Conservation (phyloP, 176 grass and related monocot species). For the Avena sativa region DNA sequence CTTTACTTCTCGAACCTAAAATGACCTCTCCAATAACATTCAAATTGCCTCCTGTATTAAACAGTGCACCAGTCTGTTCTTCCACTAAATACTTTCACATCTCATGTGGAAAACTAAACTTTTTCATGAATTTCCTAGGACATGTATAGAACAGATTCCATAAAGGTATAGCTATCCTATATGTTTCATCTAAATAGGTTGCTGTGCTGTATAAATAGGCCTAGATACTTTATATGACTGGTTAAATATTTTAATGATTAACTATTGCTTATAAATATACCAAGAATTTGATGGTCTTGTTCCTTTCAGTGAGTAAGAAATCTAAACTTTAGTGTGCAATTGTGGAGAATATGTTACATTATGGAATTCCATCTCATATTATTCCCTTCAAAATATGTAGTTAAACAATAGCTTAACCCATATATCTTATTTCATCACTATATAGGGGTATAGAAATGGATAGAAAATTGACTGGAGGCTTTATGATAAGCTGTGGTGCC, state of each 20-base stretch:
- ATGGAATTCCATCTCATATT: neutral
- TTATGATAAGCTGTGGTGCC: neutral
- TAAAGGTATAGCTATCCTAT: neutral
- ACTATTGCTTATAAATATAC: neutral
- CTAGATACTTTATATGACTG: neutral
- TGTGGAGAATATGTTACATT: slow-evolving; percentile 1
- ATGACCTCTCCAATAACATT: slow-evolving; percentile 1
- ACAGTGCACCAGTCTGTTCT: slow-evolving; percentile 11
- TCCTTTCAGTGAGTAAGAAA: neutral
- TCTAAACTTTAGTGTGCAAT: neutral
- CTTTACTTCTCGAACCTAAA: neutral
- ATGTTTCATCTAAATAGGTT: neutral
- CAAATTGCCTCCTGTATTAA: slow-evolving; percentile 2
- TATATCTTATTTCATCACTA: neutral
- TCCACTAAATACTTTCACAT: neutral
- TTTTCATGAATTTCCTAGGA: neutral
- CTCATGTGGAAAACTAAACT: neutral
- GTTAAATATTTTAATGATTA: neutral
- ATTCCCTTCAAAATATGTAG: neutral
- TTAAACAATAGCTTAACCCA: neutral
- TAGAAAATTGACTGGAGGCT: slow-evolving; percentile 3
- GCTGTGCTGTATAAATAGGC: neutral
- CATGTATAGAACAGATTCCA: neutral
- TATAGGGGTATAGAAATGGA: slow-evolving; percentile 5
- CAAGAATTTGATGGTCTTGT: neutral